Base-by-base conservation (phyloP, 129 eudicot genomes). In the Centella asiatica region DNA sequence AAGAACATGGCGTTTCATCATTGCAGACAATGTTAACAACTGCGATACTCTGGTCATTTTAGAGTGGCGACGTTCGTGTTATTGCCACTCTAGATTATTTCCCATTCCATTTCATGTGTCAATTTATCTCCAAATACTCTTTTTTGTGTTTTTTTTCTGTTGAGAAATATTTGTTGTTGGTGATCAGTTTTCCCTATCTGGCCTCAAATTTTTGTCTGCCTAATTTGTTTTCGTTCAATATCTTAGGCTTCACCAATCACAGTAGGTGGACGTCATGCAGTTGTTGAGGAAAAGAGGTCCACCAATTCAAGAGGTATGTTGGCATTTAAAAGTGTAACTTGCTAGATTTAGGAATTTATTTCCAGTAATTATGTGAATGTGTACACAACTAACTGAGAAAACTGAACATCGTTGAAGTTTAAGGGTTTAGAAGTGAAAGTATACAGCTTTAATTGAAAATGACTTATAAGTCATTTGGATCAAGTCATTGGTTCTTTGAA, bases 261-360 rank as follows among this genome's bases (percentile, higher is more conserved):
- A 10, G 60, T 92, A 31, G 76, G 76, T 60, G 88, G 84, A 25
- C 85, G 80, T 32, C 74, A 74, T 54, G 77, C 81, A 44, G 72
- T 74, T 54, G 77, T 92, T 44, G 99, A 92, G 71, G 99, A 87
- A 48, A 92, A 92, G 79, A 87, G 73, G 65, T 92, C 99, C 18
- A 84, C 95, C 47, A 64, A 52, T 61, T 76, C 95, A 18, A 81
- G 87, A 84, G 94, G 98, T 56, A 78, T 69, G 76, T 70, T 34
- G 28, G 34, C 9, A 27, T 45, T 6, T 59, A 22, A 33, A 3
- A 36, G n/a, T 60, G 48, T 32, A 29, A 32, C 32, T 19, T 53
- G 3, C 20, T 22, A 25, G 20, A 1, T 12, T 42, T 42, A 42
- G 47, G 47, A 42, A 42, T 42, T 42, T 11, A 42, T 42, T 42